phyloP scores from a whole-genome alignment of 805 yeast genomes.

The Wickerhamiella occidentalis region DNA sequence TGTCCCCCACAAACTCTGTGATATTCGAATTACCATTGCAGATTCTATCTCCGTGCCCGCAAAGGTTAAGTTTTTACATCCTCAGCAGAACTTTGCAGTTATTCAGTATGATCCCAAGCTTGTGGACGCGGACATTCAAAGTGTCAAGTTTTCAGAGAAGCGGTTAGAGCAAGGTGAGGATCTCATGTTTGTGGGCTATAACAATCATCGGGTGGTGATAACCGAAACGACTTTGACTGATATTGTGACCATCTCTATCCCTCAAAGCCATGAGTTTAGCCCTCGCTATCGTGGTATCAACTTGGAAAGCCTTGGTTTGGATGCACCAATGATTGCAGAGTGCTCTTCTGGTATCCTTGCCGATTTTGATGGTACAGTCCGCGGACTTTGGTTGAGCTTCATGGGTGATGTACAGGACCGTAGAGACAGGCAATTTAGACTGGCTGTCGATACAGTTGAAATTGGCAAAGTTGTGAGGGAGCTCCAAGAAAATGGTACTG shows the following conservation, averaged over 20 bases:
- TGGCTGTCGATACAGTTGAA: constrained; percentile 69
- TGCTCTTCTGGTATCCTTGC: constrained; percentile 72
- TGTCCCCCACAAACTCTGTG: constrained; percentile 74
- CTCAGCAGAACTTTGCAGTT: constrained; percentile 12
- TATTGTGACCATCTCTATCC: constrained; percentile 60
- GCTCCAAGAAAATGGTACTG: constrained; percentile 36
- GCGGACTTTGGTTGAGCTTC: constrained; percentile 77
- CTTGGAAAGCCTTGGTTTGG: constrained; percentile 63
- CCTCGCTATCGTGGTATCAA: constrained; percentile 84
- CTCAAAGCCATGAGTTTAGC: constrained; percentile 44
- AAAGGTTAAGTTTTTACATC: constrained; percentile 45
- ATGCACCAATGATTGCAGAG: constrained; percentile 56
- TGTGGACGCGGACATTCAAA: constrained; percentile 54
- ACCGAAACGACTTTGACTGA: constrained; percentile 69
- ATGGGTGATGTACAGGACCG: constrained; percentile 56
- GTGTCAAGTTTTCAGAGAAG: constrained; percentile 37
- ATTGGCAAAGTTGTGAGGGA: constrained; percentile 44
- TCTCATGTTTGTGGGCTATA: constrained; percentile 69
- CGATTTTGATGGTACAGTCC: constrained; percentile 62
- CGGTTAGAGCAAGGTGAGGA: constrained; percentile 43
- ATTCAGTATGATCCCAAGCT: constrained; percentile 68
- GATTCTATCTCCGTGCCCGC: constrained; percentile 76
- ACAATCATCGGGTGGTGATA: constrained; percentile 55
- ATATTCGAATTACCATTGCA: constrained; percentile 67
- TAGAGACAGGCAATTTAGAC: constrained; percentile 50